These are phyloP conservation scores for Cladosporium sp. DNA, from an alignment of 2,329 filamentous ascomycete species.

Conservation along the genomic window DNA sequence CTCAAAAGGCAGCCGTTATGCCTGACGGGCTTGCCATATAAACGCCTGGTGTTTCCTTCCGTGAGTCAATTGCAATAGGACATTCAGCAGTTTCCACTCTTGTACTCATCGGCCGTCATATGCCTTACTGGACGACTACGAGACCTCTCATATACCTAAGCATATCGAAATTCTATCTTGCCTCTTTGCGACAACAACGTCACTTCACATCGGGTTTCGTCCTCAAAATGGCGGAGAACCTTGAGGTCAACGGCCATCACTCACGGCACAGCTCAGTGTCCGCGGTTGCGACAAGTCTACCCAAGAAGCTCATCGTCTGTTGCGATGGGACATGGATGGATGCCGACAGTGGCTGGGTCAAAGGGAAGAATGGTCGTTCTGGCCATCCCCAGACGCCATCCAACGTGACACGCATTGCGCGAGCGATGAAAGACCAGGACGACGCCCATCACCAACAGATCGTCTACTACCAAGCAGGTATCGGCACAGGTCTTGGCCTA, in stretches of 20 bases:
- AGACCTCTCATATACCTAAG: not conserved
- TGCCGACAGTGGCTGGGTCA: slow-evolving; percentile 30
- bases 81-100: not conserved
- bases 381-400: slow-evolving; percentile 31
- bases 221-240: slow-evolving; percentile 4
- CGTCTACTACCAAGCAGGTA: slow-evolving; percentile 36
- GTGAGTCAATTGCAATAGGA: not conserved
- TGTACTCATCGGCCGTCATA: not conserved
- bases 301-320: slow-evolving; percentile 19
- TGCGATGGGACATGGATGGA: slow-evolving; percentile 34
- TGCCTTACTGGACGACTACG: not conserved
- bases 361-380: slow-evolving; percentile 20
- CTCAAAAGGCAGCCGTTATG: not conserved
- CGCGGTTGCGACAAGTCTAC: slow-evolving; percentile 7
- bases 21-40: not conserved
- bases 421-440: slow-evolving; percentile 32
- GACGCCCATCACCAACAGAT: slow-evolving; percentile 33
- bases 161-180: not conserved
- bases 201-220: not conserved
- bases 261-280: slow-evolving; percentile 12
- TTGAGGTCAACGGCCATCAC: slow-evolving; percentile 7
- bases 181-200: not conserved
- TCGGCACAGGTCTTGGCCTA: slow-evolving; percentile 33
- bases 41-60: slow-evolving; percentile 1
- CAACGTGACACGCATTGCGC: slow-evolving; percentile 34